Base-by-base conservation (phyloP, 2,329 filamentous ascomycete genomes). In the Sodiomyces alkalinus region DNA sequence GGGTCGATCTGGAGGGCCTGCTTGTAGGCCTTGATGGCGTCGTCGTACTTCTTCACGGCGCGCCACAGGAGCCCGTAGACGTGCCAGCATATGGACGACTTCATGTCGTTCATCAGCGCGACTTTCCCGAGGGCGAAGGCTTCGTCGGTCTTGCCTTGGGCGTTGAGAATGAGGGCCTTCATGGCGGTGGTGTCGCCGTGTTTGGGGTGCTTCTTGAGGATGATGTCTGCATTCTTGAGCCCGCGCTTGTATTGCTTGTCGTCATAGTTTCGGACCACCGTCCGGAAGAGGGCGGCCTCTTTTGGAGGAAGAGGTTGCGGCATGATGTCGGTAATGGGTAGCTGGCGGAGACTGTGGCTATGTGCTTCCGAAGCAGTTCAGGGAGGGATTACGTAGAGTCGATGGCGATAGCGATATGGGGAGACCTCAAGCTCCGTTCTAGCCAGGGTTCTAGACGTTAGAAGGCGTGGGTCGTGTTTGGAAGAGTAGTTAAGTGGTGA, bases 71-170 rank as follows among this genome's bases (percentile, higher is more conserved):
- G 59, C 18, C 92, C 90, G 52, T 96, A 98, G 35, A 98, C 90
- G 55, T 98, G 92, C 90, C 90, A 98, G 64, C 86, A 96, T 45
- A 98, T 86, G 56, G 96, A 87, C 45, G 86, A 94, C 62, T 92
- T 94, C 86, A 98, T 96, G 52, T 96, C 86, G 45, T 86, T 83
- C 41, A 79, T 85, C 43, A 98, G 65, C 19, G 92, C 90, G 40
- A 85, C 71, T 59, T 94, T 98, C 46, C 81, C 87, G 34, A 98
- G 67, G 25, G 76, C 72, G 51, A 98, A 98, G 1, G 92, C 92
- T 58, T 98, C 90, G 33, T 93, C 83, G 17, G 78, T 76, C 57
- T 92, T 87, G 42, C 85, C 83, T 55, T 87, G 79, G 24, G 80
- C 78, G 53, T 92, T 96, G 55, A 96, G 72, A 41, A 96, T 94